Conservation (phyloP, 2,329 filamentous ascomycete genomes). For the Paecilomyces niveus region DNA sequence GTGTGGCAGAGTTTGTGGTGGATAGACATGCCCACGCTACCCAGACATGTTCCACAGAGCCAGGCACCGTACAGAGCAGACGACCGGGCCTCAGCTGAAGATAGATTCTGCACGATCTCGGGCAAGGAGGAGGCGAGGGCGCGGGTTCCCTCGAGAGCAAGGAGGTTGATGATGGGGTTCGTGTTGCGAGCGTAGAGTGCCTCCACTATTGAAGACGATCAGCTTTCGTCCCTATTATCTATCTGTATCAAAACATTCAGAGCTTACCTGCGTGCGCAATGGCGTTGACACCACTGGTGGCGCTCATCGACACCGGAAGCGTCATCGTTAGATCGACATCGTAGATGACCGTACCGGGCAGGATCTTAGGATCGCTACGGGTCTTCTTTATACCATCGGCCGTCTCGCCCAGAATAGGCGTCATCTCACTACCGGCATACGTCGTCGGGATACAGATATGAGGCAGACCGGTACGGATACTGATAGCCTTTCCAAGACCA, state of each 20-base stretch:
- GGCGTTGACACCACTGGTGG: conserved; percentile 57
- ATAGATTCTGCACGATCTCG: conserved; percentile 41
- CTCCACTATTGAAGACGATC: conserved; percentile 40
- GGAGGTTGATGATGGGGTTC: conserved; percentile 53
- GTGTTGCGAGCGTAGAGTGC: conserved; percentile 56
- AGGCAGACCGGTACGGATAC: conserved; percentile 46
- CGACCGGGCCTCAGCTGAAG: conserved; percentile 41
- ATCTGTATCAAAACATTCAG: not conserved
- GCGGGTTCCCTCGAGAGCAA: conserved; percentile 52
- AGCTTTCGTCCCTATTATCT: not conserved
- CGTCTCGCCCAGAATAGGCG: conserved; percentile 58
- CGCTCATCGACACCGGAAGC: conserved; percentile 46
- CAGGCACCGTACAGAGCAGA: conserved; percentile 56
- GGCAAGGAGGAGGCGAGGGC: conserved; percentile 50
- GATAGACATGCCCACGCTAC: conserved; percentile 55
- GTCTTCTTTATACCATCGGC: conserved; percentile 53
- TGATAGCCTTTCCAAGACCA: conserved; percentile 55
- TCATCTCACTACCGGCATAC: conserved; percentile 58
- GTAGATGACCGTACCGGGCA: conserved; percentile 57
- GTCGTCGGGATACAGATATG: conserved; percentile 58
- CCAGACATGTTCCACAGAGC: conserved; percentile 56
- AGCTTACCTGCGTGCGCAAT: conserved; percentile 53
- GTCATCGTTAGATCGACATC: conserved; percentile 58
- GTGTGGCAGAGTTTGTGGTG: conserved; percentile 64
- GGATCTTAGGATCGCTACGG: conserved; percentile 50